Evolutionary conservation across 2,329 filamentous ascomycete genomes (phyloP).

Genomic region (Drechslerella coelobrocha): DNA sequence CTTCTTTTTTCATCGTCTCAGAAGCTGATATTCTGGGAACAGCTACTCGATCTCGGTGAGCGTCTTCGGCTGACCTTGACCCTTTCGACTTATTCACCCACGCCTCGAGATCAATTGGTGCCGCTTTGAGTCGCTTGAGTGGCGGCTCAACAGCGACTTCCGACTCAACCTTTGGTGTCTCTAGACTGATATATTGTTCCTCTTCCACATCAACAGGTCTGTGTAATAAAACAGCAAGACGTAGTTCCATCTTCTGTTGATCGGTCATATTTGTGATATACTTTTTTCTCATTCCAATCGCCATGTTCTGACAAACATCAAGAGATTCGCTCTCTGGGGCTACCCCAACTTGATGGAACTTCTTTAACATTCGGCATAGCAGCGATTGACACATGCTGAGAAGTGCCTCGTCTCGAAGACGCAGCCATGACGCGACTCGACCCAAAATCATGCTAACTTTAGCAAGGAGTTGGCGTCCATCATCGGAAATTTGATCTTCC

Average conservation of each 20-base stretch:
- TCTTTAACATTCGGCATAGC: slow-evolving; percentile 80
- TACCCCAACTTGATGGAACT: slow-evolving; percentile 80
- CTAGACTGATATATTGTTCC: background rate
- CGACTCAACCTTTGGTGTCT: slow-evolving; percentile 64
- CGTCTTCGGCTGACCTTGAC: background rate
- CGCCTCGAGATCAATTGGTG: slow-evolving; percentile 14
- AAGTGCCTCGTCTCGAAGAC: slow-evolving; percentile 85
- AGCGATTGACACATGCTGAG: slow-evolving; percentile 81
- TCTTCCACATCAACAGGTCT: slow-evolving; percentile 64
- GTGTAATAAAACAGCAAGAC: slow-evolving; percentile 60
- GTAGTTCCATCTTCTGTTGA: slow-evolving; percentile 83
- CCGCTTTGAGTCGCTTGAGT: slow-evolving; percentile 31
- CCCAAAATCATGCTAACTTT: slow-evolving; percentile 59
- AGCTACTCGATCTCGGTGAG: background rate
- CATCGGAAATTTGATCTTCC: slow-evolving; percentile 55
- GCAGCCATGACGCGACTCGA: slow-evolving; percentile 67
- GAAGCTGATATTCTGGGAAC: background rate
- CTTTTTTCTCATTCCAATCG: slow-evolving; percentile 61
- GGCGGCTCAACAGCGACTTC: slow-evolving; percentile 20
- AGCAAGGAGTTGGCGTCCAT: slow-evolving; percentile 57
- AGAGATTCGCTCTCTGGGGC: slow-evolving; percentile 60
- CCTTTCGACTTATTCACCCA: slow-evolving; percentile 38
- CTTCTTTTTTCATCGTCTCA: slow-evolving; percentile 15
- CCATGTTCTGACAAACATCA: slow-evolving; percentile 68
- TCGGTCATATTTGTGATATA: slow-evolving; percentile 79